These are phyloP conservation scores for Lactifluus hygrophoroides DNA, from an alignment of 768 basidiomycete genomes.

Conservation along the genomic window DNA sequence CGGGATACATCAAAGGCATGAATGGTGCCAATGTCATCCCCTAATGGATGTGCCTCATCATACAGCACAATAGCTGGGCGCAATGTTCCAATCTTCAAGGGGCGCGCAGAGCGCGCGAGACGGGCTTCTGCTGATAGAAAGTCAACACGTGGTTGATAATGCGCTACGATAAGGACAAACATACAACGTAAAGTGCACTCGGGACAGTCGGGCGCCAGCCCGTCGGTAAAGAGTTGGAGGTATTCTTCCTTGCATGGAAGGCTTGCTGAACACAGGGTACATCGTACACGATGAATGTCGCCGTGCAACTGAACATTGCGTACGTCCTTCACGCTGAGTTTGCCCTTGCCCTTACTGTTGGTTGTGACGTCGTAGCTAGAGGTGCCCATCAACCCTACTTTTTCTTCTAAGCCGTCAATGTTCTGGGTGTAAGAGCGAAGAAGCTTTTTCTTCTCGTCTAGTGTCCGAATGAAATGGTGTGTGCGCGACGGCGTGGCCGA, in stretches of 20 bases:
- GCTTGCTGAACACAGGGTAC: conserved; percentile 74
- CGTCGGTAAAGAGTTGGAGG: conserved; percentile 54
- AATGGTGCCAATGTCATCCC: conserved; percentile 83
- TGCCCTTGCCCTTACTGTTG: conserved; percentile 60
- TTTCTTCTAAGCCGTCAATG: conserved; percentile 89
- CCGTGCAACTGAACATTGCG: conserved; percentile 92
- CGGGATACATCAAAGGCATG: conserved; percentile 67
- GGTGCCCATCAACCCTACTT: conserved; percentile 63
- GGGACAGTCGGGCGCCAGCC: conserved; percentile 75
- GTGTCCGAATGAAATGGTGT: conserved; percentile 78
- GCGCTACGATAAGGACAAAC: conserved; percentile 27
- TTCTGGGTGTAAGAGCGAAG: conserved; percentile 95
- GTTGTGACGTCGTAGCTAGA: conserved; percentile 44
- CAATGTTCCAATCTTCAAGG: conserved; percentile 72
- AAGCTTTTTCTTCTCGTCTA: conserved; percentile 78
- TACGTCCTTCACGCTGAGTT: conserved; percentile 59
- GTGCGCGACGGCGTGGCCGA: conserved; percentile 75
- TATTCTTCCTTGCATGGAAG: conserved; percentile 61
- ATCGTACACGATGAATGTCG: conserved; percentile 86
- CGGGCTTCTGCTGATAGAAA: conserved; percentile 55
- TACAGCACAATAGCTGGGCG: conserved; percentile 93
- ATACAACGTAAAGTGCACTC: conserved; percentile 76
- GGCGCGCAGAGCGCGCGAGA: conserved; percentile 72
- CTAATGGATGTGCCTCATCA: conserved; percentile 86
- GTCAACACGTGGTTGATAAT: conserved; percentile 4